phyloP scores from a whole-genome alignment of 345 rosid species.

The Linum usitatissimum region DNA sequence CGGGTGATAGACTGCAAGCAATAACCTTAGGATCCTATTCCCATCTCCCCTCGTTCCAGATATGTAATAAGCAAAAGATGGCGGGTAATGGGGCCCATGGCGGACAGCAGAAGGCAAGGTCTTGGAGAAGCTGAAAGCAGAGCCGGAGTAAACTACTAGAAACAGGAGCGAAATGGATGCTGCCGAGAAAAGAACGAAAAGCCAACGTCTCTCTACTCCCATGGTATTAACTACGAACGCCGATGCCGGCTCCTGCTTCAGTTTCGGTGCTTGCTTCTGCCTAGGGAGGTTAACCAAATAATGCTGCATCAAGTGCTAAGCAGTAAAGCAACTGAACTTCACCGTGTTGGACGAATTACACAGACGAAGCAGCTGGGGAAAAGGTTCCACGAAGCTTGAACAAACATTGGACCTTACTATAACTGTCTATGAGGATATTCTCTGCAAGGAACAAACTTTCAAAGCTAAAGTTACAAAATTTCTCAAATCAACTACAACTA shows the following conservation, averaged over 20 bases:
- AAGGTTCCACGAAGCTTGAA: not conserved
- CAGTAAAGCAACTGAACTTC: not conserved
- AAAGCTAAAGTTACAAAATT: no score
- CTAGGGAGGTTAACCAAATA: not conserved
- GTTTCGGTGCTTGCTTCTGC: constrained; percentile 8
- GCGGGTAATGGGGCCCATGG: constrained; percentile 78
- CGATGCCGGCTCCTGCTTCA: not conserved
- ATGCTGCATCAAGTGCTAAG: not conserved
- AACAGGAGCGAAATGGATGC: constrained; percentile 58
- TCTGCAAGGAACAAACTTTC: no score
- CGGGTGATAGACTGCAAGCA: constrained; percentile 91
- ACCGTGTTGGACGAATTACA: not conserved
- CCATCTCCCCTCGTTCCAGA: constrained; percentile 64
- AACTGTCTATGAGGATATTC: no score
- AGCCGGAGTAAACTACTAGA: constrained; percentile 63
- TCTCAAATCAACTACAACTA: no score
- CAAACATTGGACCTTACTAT: not conserved
- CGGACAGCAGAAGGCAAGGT: constrained; percentile 57
- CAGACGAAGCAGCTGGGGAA: not conserved
- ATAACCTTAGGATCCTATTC: constrained; percentile 63
- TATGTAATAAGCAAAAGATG: constrained; percentile 83
- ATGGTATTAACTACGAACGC: constrained; percentile 19
- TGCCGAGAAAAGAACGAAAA: constrained; percentile 74
- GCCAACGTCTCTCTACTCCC: constrained; percentile 96
- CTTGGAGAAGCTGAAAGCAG: constrained; percentile 58